Percentiles rank a stretch among this genome's conserved stretches.
Evolutionary conservation across 768 basidiomycete genomes (phyloP).

Genomic region (Suillus americanus): DNA sequence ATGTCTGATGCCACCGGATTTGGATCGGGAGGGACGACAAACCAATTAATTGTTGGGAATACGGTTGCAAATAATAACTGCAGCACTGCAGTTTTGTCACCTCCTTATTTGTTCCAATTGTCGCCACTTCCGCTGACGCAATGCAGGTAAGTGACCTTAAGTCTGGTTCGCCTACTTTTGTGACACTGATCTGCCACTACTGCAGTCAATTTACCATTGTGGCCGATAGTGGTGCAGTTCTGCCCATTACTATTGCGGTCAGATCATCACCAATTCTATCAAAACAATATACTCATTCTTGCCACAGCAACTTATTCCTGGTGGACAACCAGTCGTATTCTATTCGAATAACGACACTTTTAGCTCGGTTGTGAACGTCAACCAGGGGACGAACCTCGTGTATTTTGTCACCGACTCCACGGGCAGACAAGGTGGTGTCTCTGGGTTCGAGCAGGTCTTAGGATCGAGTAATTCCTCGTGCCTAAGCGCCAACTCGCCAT

Average conservation of each 20-base stretch:
- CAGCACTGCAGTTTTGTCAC: constrained; percentile 43
- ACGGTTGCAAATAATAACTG: constrained; percentile 45
- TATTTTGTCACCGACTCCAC: constrained; percentile 54
- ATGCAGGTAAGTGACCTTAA: constrained; percentile 66
- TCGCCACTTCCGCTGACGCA: constrained; percentile 50
- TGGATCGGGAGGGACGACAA: constrained; percentile 59
- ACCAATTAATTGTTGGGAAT: constrained; percentile 46
- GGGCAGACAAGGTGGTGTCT: constrained; percentile 58
- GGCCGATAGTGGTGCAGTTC: constrained; percentile 41
- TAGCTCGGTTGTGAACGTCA: constrained; percentile 55
- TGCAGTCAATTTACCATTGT: constrained; percentile 47
- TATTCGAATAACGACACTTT: constrained; percentile 37
- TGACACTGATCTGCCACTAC: constrained; percentile 7
- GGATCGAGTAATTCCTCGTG: constrained; percentile 50
- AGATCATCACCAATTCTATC: constrained; percentile 11
- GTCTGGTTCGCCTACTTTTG: constrained; percentile 12
- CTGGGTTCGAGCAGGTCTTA: constrained; percentile 47
- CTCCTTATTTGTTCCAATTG: constrained; percentile 49
- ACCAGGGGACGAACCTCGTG: constrained; percentile 55
- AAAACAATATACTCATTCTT: constrained; percentile 1
- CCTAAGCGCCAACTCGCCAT: constrained; percentile 50
- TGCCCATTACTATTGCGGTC: constrained; percentile 57
- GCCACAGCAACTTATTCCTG: constrained; percentile 59
- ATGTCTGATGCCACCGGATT: constrained; percentile 77
- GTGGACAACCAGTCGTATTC: constrained; percentile 52